Conservation (phyloP, 2,329 filamentous ascomycete species). For the Botrytis medusae region DNA sequence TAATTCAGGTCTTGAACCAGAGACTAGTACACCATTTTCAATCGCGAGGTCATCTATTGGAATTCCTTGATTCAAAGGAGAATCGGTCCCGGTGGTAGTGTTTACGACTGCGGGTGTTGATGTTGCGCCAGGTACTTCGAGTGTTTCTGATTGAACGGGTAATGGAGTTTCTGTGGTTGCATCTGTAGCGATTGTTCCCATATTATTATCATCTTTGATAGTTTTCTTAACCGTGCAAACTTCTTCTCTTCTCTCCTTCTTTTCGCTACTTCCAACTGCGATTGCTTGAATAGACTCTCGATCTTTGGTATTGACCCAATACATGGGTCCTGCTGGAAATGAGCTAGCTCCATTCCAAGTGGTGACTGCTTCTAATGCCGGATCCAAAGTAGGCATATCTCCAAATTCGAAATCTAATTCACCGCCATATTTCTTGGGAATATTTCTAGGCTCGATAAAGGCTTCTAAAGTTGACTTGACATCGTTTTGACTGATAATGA, state of each 20-base stretch:
- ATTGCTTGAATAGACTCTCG: slow-evolving; percentile 51
- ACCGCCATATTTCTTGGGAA: slow-evolving; percentile 88
- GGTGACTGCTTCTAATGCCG: slow-evolving; percentile 50
- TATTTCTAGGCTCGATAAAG: slow-evolving; percentile 80
- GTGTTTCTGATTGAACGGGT: slow-evolving; percentile 17
- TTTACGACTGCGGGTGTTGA: slow-evolving; percentile 20
- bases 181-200: not conserved
- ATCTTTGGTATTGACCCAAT: slow-evolving; percentile 51
- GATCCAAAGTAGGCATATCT: slow-evolving; percentile 71
- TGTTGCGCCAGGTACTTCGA: slow-evolving; percentile 25
- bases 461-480: slow-evolving; percentile 73
- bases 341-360: slow-evolving; percentile 51
- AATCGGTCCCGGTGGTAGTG: not conserved
- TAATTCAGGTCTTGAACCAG: slow-evolving; percentile 30
- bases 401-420: slow-evolving; percentile 81
- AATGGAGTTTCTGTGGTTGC: not conserved
- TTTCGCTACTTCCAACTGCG: slow-evolving; percentile 50
- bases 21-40: slow-evolving; percentile 31
- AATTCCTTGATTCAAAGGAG: slow-evolving; percentile 1
- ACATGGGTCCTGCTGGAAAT: slow-evolving; percentile 57
- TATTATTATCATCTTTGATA: not conserved
- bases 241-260: slow-evolving; percentile 47
- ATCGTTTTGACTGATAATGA: slow-evolving; percentile 74
- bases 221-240: slow-evolving; percentile 31
- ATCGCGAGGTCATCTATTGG: slow-evolving; percentile 17